Evolutionary conservation across 2,329 filamentous ascomycete genomes (phyloP), one percentile per base, ranked within the genome.

Genomic region (Penicillium sp.): DNA sequence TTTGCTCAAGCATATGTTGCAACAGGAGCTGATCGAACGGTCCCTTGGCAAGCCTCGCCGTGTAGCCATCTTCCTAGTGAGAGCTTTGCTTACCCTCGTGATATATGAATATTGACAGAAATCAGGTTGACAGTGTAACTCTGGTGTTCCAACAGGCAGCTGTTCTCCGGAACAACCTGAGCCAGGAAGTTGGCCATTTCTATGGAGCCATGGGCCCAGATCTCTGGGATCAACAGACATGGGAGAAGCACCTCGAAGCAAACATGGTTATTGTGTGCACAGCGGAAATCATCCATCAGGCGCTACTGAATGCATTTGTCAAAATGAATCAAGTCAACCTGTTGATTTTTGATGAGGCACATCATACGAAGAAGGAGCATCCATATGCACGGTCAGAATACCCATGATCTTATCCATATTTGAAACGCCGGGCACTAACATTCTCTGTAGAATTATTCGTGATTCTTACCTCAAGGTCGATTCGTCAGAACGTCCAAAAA

Each of bases 321-420:
- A 83, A 75, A 10, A 96, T 99, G 78, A 79, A 85, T 19, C 85
- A 90, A 65, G 91, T 98, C 72, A 98, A 93, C 68, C 82, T 99
- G 1, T 80, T 99, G 37, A 87, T 98, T 58, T 96, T 99, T 63
- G 95, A 99, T 68, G 95, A 99, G 74, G 95, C 93, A 6, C 95
- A 99, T 68, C 95, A 98, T 69, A 87, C 93, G 0, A 99, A 99
- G 76, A 96, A 93, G 72, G 90, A 92, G 51, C 95, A 99, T 68
- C 84, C 91, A 0, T 99, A 96, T 69, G 91, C 93, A 21, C 84
- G 86, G 80, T 81, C 60, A 53, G 69, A 56, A 21, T 22, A 9
- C 6, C 22, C n/a, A 37, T 3, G 21, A 8, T 1, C 7, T 4
- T 14, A 9, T n/a, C n/a, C 35, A 22, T 8, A 22, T 22, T 22